Percentiles rank a stretch among this genome's conserved stretches.
phyloP scores from a whole-genome alignment of 108 stramenopile genomes.

The Cylindrotheca fusiformis region DNA sequence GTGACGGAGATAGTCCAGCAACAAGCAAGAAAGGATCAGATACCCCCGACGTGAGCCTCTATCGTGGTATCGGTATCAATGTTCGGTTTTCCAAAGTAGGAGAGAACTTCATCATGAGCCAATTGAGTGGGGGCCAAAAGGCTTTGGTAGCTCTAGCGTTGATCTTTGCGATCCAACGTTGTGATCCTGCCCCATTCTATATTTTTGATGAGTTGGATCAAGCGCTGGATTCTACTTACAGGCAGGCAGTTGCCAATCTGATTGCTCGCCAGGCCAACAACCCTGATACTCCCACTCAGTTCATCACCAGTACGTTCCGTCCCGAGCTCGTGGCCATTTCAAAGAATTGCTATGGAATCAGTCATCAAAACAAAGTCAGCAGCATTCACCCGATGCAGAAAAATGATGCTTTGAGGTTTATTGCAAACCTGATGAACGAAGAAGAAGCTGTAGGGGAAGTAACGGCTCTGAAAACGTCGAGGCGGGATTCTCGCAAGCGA shows the following conservation, averaged over 20 bases:
- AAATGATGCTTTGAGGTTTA: constrained; percentile 85
- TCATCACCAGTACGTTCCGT: constrained; percentile 98
- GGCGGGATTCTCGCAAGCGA: constrained; percentile 33
- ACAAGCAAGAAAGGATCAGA: constrained; percentile 33
- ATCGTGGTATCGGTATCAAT: constrained; percentile 88
- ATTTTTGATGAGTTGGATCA: constrained; percentile 99
- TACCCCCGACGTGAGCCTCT: constrained; percentile 80
- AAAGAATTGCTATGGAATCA: constrained; percentile 83
- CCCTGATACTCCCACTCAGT: constrained; percentile 93
- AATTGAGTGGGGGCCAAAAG: constrained; percentile 99
- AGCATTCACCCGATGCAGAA: constrained; percentile 75
- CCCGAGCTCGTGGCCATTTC: constrained; percentile 95
- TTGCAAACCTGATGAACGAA: constrained; percentile 88
- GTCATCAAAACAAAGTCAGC: constrained; percentile 88
- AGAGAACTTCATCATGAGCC: constrained; percentile 91
- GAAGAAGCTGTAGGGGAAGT: constrained; percentile 76
- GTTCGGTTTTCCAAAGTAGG: constrained; percentile 90
- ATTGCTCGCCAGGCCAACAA: constrained; percentile 91
- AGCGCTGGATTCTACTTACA: constrained; percentile 95
- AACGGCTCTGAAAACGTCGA: constrained; percentile 32
- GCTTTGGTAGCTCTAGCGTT: constrained; percentile 98
- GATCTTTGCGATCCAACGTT: constrained; percentile 98
- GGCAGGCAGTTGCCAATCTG: constrained; percentile 93
- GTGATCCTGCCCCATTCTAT: constrained; percentile 99
- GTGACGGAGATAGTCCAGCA: constrained; percentile 1